Evolutionary conservation across 148 eudicot species (phyloP).

Genomic region (Chenopodium suecicum): DNA sequence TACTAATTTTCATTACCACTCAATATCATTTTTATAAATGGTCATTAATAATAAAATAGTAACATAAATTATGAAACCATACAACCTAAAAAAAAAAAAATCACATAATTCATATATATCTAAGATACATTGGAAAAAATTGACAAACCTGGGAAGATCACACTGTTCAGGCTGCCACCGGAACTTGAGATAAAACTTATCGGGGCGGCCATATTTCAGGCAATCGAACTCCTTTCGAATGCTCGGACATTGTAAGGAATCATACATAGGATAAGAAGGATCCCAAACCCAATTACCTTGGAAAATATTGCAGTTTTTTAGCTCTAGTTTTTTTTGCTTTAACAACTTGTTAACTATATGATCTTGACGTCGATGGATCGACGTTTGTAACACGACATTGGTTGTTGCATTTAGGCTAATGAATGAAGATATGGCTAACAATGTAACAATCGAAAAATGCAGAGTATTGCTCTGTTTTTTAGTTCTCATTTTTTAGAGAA

Average conservation of each 20-base stretch:
- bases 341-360: background rate
- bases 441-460: background rate
- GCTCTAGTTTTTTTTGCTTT: background rate
- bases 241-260: constrained; percentile 30
- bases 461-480: constrained; percentile 18
- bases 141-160: constrained; percentile 40
- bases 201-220: constrained; percentile 37
- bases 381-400: background rate
- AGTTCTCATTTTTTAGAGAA: constrained; percentile 4
- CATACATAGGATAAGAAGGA: constrained; percentile 35
- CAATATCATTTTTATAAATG: too few relatives aligned
- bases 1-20: too few relatives aligned
- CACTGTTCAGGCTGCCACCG: constrained; percentile 48
- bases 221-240: constrained; percentile 43
- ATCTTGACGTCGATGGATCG: background rate
- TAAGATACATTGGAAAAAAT: background rate
- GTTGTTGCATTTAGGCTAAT: constrained; percentile 19
- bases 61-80: background rate
- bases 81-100: background rate
- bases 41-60: too few relatives aligned
- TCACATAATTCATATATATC: background rate
- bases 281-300: constrained; percentile 39
- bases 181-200: constrained; percentile 35
- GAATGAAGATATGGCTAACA: constrained; percentile 9
- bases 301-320: constrained; percentile 27